Conservation (phyloP, 116 monocot genomes). For the Papilionanthe hybrid region DNA sequence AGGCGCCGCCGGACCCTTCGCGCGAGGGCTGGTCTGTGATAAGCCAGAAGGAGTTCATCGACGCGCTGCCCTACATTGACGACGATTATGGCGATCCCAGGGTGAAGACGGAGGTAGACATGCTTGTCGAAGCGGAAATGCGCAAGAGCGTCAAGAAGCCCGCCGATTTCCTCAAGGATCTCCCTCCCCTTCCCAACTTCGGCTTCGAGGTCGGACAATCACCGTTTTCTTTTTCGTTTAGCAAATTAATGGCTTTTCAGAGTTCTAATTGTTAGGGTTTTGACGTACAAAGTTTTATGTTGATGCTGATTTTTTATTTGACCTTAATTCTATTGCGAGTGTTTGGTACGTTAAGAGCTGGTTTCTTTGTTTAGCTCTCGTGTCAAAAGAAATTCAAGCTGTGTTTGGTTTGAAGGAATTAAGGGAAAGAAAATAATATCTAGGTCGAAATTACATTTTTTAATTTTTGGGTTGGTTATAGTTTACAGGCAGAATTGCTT, state of each 20-base stretch:
- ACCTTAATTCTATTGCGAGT: not conserved
- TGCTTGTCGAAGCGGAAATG: slow-evolving; percentile 91
- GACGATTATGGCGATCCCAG: slow-evolving; percentile 85
- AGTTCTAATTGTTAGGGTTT: not conserved
- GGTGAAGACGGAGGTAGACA: slow-evolving; percentile 86
- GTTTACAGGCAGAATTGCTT: too few relatives aligned
- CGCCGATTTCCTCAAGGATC: slow-evolving; percentile 80
- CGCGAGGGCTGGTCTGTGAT: slow-evolving; percentile 39
- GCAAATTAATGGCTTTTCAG: not conserved
- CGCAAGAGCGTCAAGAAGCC: slow-evolving; percentile 78
- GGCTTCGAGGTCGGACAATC: slow-evolving; percentile 49
- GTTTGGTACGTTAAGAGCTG: not conserved
- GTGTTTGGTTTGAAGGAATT: too few relatives aligned
- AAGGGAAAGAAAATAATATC: too few relatives aligned
- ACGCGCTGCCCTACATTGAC: slow-evolving; percentile 97
- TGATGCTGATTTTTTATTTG: not conserved
- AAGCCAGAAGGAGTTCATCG: slow-evolving; percentile 47
- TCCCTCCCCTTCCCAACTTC: slow-evolving; percentile 67
- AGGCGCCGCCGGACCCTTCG: slow-evolving; percentile 61
- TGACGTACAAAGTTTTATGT: not conserved
- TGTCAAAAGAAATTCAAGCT: not conserved
- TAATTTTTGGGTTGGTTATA: too few relatives aligned
- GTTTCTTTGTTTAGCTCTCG: not conserved
- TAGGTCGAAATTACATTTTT: too few relatives aligned
- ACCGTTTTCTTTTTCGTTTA: not conserved